Evolutionary conservation across 148 eudicot species (phyloP).

Genomic region (Vaccinium darrowii): DNA sequence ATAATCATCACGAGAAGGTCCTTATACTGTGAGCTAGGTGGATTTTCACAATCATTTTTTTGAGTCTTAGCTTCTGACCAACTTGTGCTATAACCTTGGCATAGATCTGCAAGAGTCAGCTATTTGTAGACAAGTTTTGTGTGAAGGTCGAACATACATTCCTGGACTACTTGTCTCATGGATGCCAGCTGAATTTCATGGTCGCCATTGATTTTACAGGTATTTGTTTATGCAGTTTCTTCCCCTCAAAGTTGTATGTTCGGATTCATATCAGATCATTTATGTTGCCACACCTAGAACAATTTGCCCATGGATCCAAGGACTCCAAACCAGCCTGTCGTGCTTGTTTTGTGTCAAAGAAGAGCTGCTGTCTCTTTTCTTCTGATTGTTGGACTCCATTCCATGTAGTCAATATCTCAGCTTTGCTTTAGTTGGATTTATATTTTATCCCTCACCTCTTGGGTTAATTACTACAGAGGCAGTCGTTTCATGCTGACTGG

Average conservation of each 20-base stretch:
- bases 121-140: slow-evolving; percentile 71
- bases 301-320: neutral
- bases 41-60: slow-evolving; percentile 2
- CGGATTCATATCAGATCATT: neutral
- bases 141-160: slow-evolving; percentile 75
- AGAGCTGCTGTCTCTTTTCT: neutral
- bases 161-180: slow-evolving; percentile 87
- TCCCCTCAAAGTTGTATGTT: neutral
- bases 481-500: neutral
- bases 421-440: slow-evolving; percentile 3
- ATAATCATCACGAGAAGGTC: slow-evolving; percentile 72
- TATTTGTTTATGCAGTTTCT: slow-evolving; percentile 24
- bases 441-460: neutral
- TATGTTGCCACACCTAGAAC: slow-evolving; percentile 8
- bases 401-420: neutral
- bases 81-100: slow-evolving; percentile 15
- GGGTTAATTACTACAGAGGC: neutral
- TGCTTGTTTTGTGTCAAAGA: neutral
- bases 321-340: neutral
- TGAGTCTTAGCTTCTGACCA: slow-evolving; percentile 18
- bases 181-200: slow-evolving; percentile 94
- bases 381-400: neutral
- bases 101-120: slow-evolving; percentile 83
- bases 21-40: slow-evolving; percentile 14
- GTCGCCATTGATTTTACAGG: slow-evolving; percentile 99